A percentile compares a stretch with the other conserved stretches of the same genome.
These are phyloP conservation scores for Oemleria cerasiformis DNA, from an alignment of 306 rosid species.

Conservation along the genomic window DNA sequence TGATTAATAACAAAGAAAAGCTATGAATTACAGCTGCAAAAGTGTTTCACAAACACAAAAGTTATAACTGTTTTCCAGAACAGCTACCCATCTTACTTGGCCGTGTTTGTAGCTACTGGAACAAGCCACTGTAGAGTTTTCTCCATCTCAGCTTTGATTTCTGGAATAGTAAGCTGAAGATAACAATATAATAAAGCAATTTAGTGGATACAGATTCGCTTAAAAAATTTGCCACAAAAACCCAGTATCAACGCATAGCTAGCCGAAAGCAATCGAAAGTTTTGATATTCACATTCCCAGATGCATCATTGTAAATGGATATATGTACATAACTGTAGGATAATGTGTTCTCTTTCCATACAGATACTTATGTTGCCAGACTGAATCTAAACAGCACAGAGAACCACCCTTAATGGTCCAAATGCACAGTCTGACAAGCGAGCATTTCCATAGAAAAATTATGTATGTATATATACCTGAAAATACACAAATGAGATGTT, in stretches of 20 bases:
- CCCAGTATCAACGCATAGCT: not conserved
- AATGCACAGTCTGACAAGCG: not conserved
- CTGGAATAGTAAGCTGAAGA: conserved; percentile 57
- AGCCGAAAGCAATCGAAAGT: not conserved
- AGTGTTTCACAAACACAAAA: conserved; percentile 4
- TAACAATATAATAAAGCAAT: conserved; percentile 22
- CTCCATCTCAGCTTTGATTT: conserved; percentile 84
- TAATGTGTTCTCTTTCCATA: not conserved
- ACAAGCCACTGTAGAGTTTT: conserved; percentile 80
- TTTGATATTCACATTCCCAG: not conserved
- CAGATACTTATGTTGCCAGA: not conserved
- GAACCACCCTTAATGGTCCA: not conserved
- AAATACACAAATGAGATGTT: conserved; percentile 21
- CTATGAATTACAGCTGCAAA: conserved; percentile 10
- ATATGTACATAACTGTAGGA: not conserved
- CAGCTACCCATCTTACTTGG: conserved; percentile 57
- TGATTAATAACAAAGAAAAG: conserved; percentile 23
- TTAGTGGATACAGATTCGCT: not conserved
- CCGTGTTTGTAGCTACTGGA: conserved; percentile 81
- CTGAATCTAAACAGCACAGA: not conserved
- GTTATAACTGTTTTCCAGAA: conserved; percentile 18
- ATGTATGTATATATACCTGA: not conserved
- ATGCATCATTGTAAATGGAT: not conserved
- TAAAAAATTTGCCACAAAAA: conserved; percentile 9
- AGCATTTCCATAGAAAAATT: not conserved